Evolutionary conservation across 2,329 filamentous ascomycete species (phyloP).

Genomic region (Colletotrichum limetticola): DNA sequence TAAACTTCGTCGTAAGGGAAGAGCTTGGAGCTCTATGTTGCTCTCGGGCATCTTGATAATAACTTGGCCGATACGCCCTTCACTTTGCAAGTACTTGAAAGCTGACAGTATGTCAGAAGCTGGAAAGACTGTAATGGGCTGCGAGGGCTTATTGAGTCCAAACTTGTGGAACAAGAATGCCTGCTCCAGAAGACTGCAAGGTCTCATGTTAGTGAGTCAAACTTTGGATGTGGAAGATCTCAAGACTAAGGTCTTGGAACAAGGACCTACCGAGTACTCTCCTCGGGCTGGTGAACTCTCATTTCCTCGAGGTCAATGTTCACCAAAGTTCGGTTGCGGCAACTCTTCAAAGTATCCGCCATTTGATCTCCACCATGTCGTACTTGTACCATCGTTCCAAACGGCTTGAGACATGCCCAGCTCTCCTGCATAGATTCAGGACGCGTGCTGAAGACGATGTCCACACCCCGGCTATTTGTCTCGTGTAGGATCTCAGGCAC

Average conservation of each 20-base stretch:
- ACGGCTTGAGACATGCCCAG: slow-evolving; percentile 56
- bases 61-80: slow-evolving; percentile 56
- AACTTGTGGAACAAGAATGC: slow-evolving; percentile 11
- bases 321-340: slow-evolving; percentile 44
- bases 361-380: slow-evolving; percentile 52
- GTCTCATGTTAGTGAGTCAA: neutral
- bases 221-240: too few relatives aligned
- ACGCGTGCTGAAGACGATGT: slow-evolving; percentile 53
- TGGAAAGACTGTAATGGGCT: slow-evolving; percentile 39
- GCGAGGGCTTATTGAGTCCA: slow-evolving; percentile 1
- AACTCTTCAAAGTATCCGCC: slow-evolving; percentile 53
- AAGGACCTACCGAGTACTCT: slow-evolving; percentile 8
- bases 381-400: slow-evolving; percentile 58
- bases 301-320: slow-evolving; percentile 45
- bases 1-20: neutral
- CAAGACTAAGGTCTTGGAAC: neutral
- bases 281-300: neutral
- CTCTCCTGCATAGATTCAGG: slow-evolving; percentile 52
- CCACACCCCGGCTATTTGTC: slow-evolving; percentile 45
- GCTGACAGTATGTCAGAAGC: slow-evolving; percentile 47
- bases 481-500: slow-evolving; percentile 38
- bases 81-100: slow-evolving; percentile 55
- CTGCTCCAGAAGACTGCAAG: slow-evolving; percentile 9
- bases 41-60: slow-evolving; percentile 42
- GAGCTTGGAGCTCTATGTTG: neutral